Evolutionary conservation across 257 asterid genomes (phyloP).

Genomic region (Solanum phureja): DNA sequence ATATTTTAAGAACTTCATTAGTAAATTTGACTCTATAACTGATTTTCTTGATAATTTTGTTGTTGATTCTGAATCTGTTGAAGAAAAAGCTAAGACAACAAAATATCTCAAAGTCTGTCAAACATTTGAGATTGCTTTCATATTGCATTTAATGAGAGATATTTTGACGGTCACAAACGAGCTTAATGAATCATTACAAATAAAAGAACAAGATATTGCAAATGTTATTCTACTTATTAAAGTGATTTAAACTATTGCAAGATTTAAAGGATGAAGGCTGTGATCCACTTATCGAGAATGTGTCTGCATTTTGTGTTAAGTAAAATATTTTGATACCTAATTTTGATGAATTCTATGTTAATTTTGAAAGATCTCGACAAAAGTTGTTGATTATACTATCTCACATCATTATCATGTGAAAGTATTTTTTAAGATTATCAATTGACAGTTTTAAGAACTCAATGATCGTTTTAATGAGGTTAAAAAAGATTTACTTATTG

Average conservation of each 20-base stretch:
- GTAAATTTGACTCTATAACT: background rate
- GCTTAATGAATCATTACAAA: background rate
- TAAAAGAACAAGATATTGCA: background rate
- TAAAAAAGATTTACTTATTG: background rate
- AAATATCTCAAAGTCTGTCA: background rate
- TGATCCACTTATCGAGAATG: too few species aligned
- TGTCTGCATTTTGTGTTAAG: too few species aligned
- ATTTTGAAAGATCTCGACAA: too few species aligned
- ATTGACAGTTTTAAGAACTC: background rate
- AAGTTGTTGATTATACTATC: background rate
- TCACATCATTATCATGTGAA: background rate
- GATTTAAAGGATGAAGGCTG: too few species aligned
- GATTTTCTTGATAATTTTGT: background rate
- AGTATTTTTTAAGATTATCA: background rate
- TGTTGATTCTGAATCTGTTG: too few species aligned
- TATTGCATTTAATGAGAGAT: background rate
- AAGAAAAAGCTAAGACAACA: background rate
- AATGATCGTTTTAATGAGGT: background rate
- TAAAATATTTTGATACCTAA: too few species aligned
- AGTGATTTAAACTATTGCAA: background rate
- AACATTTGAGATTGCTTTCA: background rate
- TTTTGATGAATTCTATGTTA: too few species aligned
- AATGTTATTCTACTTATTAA: background rate
- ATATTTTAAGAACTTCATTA: too few species aligned
- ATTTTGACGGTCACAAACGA: too few species aligned